phyloP scores from a whole-genome alignment of 1,139 yeast genomes.

The Protomyces pachydermus region DNA sequence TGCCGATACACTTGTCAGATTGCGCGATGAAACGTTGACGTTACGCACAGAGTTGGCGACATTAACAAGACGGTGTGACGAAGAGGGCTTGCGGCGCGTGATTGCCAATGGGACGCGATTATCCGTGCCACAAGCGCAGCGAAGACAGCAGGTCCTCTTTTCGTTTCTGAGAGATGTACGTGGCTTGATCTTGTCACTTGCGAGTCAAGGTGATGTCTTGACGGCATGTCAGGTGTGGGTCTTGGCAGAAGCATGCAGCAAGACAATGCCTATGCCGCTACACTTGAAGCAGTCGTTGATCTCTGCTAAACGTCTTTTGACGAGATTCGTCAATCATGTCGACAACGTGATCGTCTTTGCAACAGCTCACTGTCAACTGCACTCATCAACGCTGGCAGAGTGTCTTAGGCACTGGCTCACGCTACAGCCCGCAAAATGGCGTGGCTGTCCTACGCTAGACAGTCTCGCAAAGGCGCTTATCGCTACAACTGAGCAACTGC shows the following conservation, averaged over 20 bases:
- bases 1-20: constrained; percentile 16
- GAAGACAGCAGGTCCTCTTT: not conserved
- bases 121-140: not conserved
- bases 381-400: not conserved
- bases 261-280: not conserved
- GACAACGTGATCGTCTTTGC: not conserved
- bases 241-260: not conserved
- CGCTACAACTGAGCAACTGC: not conserved
- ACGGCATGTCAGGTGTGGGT: constrained; percentile 3
- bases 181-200: not conserved
- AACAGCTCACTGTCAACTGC: not conserved
- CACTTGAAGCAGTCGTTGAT: not conserved
- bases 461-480: not conserved
- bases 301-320: not conserved
- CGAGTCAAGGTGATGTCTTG: constrained; percentile 3
- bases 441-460: not conserved
- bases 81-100: not conserved
- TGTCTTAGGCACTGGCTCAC: constrained; percentile 12
- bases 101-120: not conserved
- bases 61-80: constrained; percentile 1
- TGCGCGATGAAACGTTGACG: constrained; percentile 10
- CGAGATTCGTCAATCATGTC: not conserved
- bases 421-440: not conserved
- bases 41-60: constrained; percentile 1
- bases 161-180: constrained; percentile 1